These are phyloP conservation scores for Claviceps pusilla DNA, from an alignment of 2,329 filamentous ascomycete species.

Conservation along the genomic window DNA sequence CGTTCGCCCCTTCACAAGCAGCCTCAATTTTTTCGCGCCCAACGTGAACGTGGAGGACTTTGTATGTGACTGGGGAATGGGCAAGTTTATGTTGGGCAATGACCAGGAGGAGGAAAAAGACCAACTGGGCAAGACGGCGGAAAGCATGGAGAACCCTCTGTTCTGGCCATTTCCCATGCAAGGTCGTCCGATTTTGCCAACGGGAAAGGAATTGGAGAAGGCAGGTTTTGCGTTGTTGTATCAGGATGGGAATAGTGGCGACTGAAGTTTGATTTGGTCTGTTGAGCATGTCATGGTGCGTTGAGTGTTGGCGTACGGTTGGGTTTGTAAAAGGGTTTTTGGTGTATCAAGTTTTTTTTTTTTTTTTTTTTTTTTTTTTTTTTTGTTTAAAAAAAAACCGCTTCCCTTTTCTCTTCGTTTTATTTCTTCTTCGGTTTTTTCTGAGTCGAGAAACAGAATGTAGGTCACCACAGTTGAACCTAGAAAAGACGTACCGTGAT, in stretches of 20 bases:
- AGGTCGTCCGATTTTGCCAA: constrained; percentile 37
- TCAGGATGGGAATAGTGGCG: neutral
- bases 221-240: constrained; percentile 34
- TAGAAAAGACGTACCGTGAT: too few species aligned
- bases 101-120: constrained; percentile 3
- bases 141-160: constrained; percentile 35
- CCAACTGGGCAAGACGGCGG: constrained; percentile 15
- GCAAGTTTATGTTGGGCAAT: constrained; percentile 6
- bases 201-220: constrained; percentile 30
- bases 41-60: constrained; percentile 34
- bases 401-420: too few species aligned
- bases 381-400: too few species aligned
- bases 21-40: constrained; percentile 43
- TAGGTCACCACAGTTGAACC: too few species aligned
- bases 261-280: neutral
- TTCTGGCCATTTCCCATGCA: constrained; percentile 50
- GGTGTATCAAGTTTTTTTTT: neutral
- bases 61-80: constrained; percentile 29
- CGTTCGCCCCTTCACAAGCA: constrained; percentile 33
- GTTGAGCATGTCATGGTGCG: neutral
- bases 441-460: too few species aligned
- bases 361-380: too few species aligned
- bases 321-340: neutral
- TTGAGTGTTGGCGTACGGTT: neutral
- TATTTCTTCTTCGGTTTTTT: too few species aligned